Percentiles rank a stretch among this genome's conserved stretches.
Evolutionary conservation across 306 rosid species (phyloP).

Genomic region (Glycine tomentella): DNA sequence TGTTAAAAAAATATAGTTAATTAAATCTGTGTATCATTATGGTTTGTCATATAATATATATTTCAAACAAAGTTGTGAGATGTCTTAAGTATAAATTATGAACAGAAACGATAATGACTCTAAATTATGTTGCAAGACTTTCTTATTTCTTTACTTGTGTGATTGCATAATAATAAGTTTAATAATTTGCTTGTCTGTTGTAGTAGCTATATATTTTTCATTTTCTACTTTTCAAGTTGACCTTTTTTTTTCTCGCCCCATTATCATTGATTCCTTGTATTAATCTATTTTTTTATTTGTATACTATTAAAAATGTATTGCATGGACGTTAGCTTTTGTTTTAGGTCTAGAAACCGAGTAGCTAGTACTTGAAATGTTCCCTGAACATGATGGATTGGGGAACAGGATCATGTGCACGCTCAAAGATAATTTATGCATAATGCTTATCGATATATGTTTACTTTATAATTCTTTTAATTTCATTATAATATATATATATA

Average conservation of each 20-base stretch:
- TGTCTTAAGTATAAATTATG: conserved; percentile 44
- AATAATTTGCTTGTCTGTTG: conserved; percentile 52
- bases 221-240: conserved; percentile 24
- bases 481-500: not conserved
- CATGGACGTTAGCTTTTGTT: conserved; percentile 29
- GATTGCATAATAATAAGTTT: conserved; percentile 49
- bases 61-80: conserved; percentile 50
- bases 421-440: conserved; percentile 61
- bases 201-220: conserved; percentile 34
- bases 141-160: conserved; percentile 45
- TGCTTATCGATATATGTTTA: conserved; percentile 37
- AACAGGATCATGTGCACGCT: conserved; percentile 77
- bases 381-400: conserved; percentile 52
- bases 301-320: not conserved
- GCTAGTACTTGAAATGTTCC: conserved; percentile 55
- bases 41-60: conserved; percentile 49
- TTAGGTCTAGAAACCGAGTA: conserved; percentile 37
- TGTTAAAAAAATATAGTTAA: conserved; percentile 56
- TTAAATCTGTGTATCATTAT: conserved; percentile 51
- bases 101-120: conserved; percentile 53
- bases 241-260: not conserved
- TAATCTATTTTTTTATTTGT: conserved; percentile 20
- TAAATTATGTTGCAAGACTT: conserved; percentile 51
- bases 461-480: not conserved
- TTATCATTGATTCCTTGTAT: conserved; percentile 33